phyloP scores from a whole-genome alignment of 306 rosid species.

The Coriaria nepalensis region DNA sequence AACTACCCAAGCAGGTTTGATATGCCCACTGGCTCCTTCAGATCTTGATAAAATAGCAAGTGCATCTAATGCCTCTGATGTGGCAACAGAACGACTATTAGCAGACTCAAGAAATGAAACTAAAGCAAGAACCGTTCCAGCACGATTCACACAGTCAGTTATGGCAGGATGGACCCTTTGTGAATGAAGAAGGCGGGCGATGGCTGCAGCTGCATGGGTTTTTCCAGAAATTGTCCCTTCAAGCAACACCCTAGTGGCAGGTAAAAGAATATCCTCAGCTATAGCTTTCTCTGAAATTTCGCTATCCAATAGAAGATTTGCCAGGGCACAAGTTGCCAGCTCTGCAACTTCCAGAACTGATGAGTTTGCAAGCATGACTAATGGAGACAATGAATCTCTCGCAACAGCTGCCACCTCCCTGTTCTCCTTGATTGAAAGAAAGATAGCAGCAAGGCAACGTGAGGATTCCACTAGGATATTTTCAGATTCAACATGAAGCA shows the following conservation, averaged over 20 bases:
- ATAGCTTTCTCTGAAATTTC: slow-evolving; percentile 68
- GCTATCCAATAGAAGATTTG: slow-evolving; percentile 77
- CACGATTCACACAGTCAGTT: slow-evolving; percentile 67
- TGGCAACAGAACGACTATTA: slow-evolving; percentile 44
- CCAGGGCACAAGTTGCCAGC: slow-evolving; percentile 74
- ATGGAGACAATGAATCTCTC: slow-evolving; percentile 48
- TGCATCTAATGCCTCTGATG: slow-evolving; percentile 80
- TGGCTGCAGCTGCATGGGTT: slow-evolving; percentile 85
- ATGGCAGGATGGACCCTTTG: slow-evolving; percentile 48
- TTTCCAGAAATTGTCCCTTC: slow-evolving; percentile 78
- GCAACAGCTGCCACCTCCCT: slow-evolving; percentile 67
- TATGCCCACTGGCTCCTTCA: slow-evolving; percentile 33
- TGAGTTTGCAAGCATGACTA: slow-evolving; percentile 61
- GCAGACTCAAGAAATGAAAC: slow-evolving; percentile 78
- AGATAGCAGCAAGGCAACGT: slow-evolving; percentile 80
- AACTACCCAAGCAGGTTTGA: slow-evolving; percentile 82
- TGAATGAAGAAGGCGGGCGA: slow-evolving; percentile 77
- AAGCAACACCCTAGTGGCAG: slow-evolving; percentile 76
- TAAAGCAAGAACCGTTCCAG: slow-evolving; percentile 85
- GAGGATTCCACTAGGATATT: slow-evolving; percentile 67
- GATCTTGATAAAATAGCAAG: slow-evolving; percentile 84
- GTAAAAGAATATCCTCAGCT: slow-evolving; percentile 69
- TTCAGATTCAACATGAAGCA: slow-evolving; percentile 71
- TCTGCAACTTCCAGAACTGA: slow-evolving; percentile 77
- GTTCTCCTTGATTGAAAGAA: slow-evolving; percentile 88